Base-by-base conservation (phyloP, 768 basidiomycete genomes). In the Calvatia gigantea region DNA sequence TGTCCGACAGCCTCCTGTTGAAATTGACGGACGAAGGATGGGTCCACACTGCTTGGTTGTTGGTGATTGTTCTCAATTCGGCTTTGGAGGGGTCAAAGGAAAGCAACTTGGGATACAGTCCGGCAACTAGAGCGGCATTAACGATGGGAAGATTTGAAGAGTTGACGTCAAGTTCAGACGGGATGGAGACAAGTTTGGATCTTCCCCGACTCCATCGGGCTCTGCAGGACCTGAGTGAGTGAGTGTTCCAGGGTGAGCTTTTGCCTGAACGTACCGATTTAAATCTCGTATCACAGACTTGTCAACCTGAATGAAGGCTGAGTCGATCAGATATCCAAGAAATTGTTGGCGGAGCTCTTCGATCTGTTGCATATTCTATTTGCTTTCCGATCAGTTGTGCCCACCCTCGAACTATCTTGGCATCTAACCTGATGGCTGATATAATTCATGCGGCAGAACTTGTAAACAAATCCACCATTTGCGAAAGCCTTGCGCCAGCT, bases 1-100 rank as follows among this genome's bases (percentile, higher is more conserved):
- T 86, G 51, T 95, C 91, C 8, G 69, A 64, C 6, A 81, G 74
- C 64, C 76, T 86, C 64, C 69, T 79, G 60, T 83, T 75, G 70
- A 94, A 94, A 68, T 99, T 98, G 58, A 96, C 81, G 0, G 93
- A 96, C 8, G 91, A 90, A 0, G 95, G 96, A 69, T 98, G 96
- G 66, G 96, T 90, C 27, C 78, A 77, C 1, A 82, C 86, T 12
- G 74, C 68, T 64, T 91, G 91, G 62, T 89, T 91, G 67, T 95
- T 97, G 21, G 82, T 78, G 35, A 95, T 79, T 0, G 92, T 98
- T 52, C 80, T 80, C 74, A 97, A 75, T 52, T 87, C 83, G 12
- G 81, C 81, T 56, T 66, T 81, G 41, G 70, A 66, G 0, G 68
- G 62, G 52, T 95, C 91, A n/a, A 93, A 68, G 2, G 76, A 73